phyloP scores from a whole-genome alignment of 176 grass and related monocot genomes.

The Cenchrus americanus region DNA sequence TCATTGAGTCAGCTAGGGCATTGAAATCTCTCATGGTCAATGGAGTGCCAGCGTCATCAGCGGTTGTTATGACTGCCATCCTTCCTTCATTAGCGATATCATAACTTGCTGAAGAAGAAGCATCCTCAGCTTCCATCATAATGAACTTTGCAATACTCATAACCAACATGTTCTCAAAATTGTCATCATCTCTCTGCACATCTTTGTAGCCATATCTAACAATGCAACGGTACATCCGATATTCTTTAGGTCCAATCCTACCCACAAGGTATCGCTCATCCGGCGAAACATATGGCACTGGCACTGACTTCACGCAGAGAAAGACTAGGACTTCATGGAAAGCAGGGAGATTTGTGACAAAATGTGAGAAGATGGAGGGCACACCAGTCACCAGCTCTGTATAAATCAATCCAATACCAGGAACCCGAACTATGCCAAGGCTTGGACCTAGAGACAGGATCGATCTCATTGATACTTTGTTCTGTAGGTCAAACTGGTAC shows the following conservation, averaged over 20 bases:
- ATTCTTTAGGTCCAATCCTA: slow-evolving; percentile 76
- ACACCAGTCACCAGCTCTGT: slow-evolving; percentile 92
- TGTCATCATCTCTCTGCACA: slow-evolving; percentile 80
- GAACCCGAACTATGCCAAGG: slow-evolving; percentile 94
- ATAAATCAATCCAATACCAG: slow-evolving; percentile 95
- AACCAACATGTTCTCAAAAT: slow-evolving; percentile 89
- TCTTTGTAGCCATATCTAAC: slow-evolving; percentile 96
- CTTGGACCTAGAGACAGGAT: slow-evolving; percentile 88
- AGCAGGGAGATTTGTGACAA: slow-evolving; percentile 90
- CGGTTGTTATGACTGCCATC: slow-evolving; percentile 83
- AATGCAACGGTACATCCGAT: slow-evolving; percentile 96
- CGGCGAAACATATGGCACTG: slow-evolving; percentile 70
- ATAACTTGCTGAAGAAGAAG: slow-evolving; percentile 59
- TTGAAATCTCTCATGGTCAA: slow-evolving; percentile 56
- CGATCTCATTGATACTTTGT: slow-evolving; percentile 96
- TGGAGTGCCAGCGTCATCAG: slow-evolving; percentile 48
- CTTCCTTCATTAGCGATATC: slow-evolving; percentile 86
- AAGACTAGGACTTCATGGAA: slow-evolving; percentile 97
- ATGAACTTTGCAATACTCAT: slow-evolving; percentile 98
- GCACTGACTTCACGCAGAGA: slow-evolving; percentile 92
- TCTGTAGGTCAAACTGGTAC: slow-evolving; percentile 89
- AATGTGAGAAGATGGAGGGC: slow-evolving; percentile 94
- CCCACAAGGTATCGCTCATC: slow-evolving; percentile 93
- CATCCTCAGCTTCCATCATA: slow-evolving; percentile 91
- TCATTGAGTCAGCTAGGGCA: slow-evolving; percentile 47